Percentiles rank a stretch among this genome's conserved stretches.
Conservation (phyloP, 1,139 yeast genomes). For the Pichia terricola region DNA sequence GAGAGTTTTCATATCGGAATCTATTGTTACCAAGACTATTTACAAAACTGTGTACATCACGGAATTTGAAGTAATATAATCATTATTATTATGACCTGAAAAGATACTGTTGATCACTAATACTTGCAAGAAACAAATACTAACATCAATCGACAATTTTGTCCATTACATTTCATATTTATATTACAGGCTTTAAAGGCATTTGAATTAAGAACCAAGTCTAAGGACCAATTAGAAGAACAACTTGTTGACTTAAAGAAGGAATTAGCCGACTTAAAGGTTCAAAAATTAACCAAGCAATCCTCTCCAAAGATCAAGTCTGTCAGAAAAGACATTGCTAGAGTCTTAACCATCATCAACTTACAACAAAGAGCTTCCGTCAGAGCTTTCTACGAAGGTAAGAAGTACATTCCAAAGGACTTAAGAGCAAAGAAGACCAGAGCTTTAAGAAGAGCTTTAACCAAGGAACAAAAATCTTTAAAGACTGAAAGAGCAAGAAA, state of each 20-base stretch:
- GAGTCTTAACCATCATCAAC: conserved; percentile 95
- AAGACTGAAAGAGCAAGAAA: conserved; percentile 86
- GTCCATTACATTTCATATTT: too few relatives aligned
- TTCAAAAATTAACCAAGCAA: conserved; percentile 88
- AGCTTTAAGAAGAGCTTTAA: conserved; percentile 96
- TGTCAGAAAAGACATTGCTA: conserved; percentile 97
- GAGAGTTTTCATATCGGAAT: too few relatives aligned
- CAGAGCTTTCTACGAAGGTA: conserved; percentile 91
- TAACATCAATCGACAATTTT: too few relatives aligned
- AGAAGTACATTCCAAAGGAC: conserved; percentile 97
- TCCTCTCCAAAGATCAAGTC: conserved; percentile 91
- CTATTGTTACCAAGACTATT: too few relatives aligned
- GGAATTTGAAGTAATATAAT: too few relatives aligned
- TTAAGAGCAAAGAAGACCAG: conserved; percentile 99
- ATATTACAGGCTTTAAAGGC: conserved; percentile 42
- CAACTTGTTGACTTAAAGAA: conserved; percentile 95
- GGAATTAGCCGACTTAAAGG: conserved; percentile 94
- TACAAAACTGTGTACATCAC: too few relatives aligned
- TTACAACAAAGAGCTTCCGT: conserved; percentile 93
- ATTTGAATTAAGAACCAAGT: conserved; percentile 94
- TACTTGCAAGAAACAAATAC: too few relatives aligned
- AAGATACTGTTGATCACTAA: too few relatives aligned
- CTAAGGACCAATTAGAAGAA: conserved; percentile 91
- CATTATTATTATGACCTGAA: too few relatives aligned
- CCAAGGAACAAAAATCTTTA: conserved; percentile 75